These are phyloP conservation scores for Aspergillus hiratsukae DNA, from an alignment of 2,329 filamentous ascomycete genomes.

Conservation along the genomic window DNA sequence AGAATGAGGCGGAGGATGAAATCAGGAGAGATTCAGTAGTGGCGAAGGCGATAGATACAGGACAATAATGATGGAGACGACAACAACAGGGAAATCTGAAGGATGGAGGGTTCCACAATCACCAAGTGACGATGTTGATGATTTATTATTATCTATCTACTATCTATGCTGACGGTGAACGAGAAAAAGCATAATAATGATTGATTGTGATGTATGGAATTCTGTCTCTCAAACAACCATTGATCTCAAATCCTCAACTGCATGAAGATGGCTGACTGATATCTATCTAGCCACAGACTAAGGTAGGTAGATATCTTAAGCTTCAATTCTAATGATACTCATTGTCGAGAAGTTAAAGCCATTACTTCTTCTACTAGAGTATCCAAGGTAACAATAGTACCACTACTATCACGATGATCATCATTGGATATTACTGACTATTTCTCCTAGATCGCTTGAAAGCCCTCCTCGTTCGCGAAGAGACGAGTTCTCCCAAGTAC, in stretches of 20 bases:
- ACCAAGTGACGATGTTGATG: neutral
- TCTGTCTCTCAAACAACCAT: neutral
- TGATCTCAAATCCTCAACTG: neutral
- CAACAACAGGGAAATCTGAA: slow-evolving; percentile 5
- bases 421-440: neutral
- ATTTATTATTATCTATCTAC: neutral
- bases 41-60: neutral
- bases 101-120: neutral
- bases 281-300: neutral
- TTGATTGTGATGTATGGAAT: neutral
- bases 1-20: slow-evolving; percentile 2
- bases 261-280: neutral
- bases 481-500: neutral
- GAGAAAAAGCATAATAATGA: neutral
- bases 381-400: neutral
- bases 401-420: neutral
- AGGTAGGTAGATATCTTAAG: too few species aligned
- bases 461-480: neutral
- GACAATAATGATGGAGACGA: slow-evolving; percentile 7
- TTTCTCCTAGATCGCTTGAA: neutral
- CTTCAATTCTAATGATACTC: neutral
- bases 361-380: neutral
- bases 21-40: slow-evolving; percentile 1
- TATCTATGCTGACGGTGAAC: neutral
- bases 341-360: neutral